Evolutionary conservation across 371 early-diverging fungal species (phyloP), one percentile per base, ranked within the genome.

Genomic region (Haplosporangium sp.): DNA sequence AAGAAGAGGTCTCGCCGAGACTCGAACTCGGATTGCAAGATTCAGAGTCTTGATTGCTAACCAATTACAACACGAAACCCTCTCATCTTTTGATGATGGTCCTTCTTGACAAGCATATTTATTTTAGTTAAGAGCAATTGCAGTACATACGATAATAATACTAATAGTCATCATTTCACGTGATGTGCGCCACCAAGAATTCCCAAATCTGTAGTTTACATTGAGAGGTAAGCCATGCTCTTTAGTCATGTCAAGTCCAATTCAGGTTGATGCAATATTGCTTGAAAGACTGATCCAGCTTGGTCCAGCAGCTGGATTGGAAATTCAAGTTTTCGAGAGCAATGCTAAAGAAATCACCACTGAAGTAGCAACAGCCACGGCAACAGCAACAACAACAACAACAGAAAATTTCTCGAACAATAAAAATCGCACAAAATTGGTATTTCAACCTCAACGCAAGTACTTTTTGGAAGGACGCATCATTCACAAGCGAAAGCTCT

Each of bases 401-500:
- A 15, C 19, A 39, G 27, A 9, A 60, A 20, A 39, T 60, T 39
- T 44, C 50, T 15, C n/a, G 38, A 27, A 53, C 15, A 6, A 7
- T 27, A 42, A 37, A 19, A 3, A 27, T 20, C 20, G 52, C 1
- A 50, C 34, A 15, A 77, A 68, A 44, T 65, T 60, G 10, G 60
- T 58, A 19, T 78, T 74, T 47, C 62, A 69, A 45, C 81, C 81
- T 6, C 70, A 72, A 27, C 55, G 63, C n/a, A 63, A 38, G 35
- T 81, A 74, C 39, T 60, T 61, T 56, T 58, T 85, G 39, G 76
- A 73, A 44, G 89, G 88, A 0, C 85, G 88, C 38, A 83, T 89
- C 53, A 75, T 86, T 19, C 87, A 85, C 53, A 83, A 86, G 34
- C 82, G 89, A 19, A 86, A 85, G 60, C 72, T 88, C 9, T 74